A percentile compares a stretch with the other conserved stretches of the same genome.
phyloP scores from a whole-genome alignment of 495 filamentous ascomycete species.

The Daldinia childiae region DNA sequence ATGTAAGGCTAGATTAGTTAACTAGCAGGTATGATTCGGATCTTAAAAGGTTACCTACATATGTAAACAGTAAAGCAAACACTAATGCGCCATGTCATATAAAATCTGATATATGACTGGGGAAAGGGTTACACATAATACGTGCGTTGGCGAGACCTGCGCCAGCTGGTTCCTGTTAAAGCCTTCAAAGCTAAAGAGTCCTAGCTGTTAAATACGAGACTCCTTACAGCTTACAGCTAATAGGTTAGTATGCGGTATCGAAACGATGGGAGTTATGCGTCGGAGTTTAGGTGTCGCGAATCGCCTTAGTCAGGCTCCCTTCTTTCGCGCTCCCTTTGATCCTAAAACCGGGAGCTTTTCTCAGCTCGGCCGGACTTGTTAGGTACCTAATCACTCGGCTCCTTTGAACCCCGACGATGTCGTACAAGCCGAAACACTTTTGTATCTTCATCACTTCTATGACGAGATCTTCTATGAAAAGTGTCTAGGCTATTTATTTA shows the following conservation, averaged over 20 bases:
- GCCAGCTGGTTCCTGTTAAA: neutral
- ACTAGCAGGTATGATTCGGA: too few relatives aligned
- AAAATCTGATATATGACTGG: neutral
- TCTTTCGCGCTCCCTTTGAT: constrained; percentile 1
- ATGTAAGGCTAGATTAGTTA: too few relatives aligned
- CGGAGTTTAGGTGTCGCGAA: constrained; percentile 5
- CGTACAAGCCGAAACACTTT: neutral
- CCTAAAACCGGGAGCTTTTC: neutral
- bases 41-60: neutral
- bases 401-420: neutral
- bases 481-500: neutral
- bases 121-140: neutral
- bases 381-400: neutral
- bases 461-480: neutral
- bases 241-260: neutral
- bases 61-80: neutral
- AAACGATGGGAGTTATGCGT: neutral
- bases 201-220: neutral
- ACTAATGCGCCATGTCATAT: neutral
- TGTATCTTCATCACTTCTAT: neutral
- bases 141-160: neutral
- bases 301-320: neutral
- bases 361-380: neutral
- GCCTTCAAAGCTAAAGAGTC: neutral
- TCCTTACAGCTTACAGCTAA: neutral